phyloP scores from a whole-genome alignment of 2,329 filamentous ascomycete species.

The Blastomyces gilchristii region DNA sequence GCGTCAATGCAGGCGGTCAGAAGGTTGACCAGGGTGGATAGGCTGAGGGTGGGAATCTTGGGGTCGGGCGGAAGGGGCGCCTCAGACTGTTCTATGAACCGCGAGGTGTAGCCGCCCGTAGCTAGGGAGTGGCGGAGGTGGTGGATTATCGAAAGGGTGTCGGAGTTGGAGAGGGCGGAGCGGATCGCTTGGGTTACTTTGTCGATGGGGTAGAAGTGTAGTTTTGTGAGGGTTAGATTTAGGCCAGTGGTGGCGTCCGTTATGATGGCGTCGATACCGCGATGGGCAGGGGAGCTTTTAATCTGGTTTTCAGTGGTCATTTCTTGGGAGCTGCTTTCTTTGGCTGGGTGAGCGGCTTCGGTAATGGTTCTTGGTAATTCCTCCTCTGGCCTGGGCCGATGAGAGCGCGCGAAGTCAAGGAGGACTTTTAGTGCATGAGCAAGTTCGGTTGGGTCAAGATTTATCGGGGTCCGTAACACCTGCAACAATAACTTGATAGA shows the following conservation, averaged over 20 bases:
- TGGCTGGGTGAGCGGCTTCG: conserved; percentile 18
- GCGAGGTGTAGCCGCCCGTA: conserved; percentile 34
- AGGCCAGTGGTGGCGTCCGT: conserved; percentile 30
- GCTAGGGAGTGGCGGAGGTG: conserved; percentile 37
- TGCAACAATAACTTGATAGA: conserved; percentile 30
- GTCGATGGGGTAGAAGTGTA: conserved; percentile 27
- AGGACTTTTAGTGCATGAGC: conserved; percentile 31
- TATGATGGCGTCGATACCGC: conserved; percentile 17
- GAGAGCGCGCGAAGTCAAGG: conserved; percentile 30
- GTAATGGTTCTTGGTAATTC: conserved; percentile 27
- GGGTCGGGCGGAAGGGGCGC: conserved; percentile 28
- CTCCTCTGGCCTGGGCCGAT: conserved; percentile 23
- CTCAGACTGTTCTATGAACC: conserved; percentile 32
- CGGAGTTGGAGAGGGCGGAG: conserved; percentile 30
- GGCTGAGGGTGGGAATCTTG: conserved; percentile 29
- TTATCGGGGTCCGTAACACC: conserved; percentile 28
- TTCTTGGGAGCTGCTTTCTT: conserved; percentile 9
- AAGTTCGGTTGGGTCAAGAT: conserved; percentile 32
- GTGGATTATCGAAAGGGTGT: conserved; percentile 32
- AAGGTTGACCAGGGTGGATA: conserved; percentile 32
- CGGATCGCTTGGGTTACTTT: conserved; percentile 28
- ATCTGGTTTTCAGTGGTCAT: conserved; percentile 14
- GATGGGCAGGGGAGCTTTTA: not conserved
- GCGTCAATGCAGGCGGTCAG: conserved; percentile 39
- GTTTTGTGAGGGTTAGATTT: conserved; percentile 29